Evolutionary conservation across 2,329 filamentous ascomycete species (phyloP).

Genomic region (Ophiostoma ulmi): DNA sequence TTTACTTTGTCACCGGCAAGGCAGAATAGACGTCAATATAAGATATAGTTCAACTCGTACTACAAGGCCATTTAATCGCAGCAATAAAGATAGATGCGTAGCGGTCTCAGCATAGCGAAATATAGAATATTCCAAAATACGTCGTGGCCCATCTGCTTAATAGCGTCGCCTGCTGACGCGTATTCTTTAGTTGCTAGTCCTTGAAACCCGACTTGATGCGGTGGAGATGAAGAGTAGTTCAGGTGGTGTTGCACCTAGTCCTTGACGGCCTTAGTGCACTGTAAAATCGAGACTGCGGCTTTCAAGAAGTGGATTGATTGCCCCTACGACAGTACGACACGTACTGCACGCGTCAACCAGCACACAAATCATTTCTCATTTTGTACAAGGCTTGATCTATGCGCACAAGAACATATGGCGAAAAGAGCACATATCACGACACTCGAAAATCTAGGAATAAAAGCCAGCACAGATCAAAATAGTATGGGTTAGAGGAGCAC

Average conservation of each 20-base stretch:
- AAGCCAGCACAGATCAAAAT: neutral
- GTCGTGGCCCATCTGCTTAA: neutral
- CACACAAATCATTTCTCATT: conserved; percentile 1
- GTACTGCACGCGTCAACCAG: conserved; percentile 14
- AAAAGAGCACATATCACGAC: neutral
- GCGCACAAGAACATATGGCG: conserved; percentile 22
- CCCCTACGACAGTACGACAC: conserved; percentile 12
- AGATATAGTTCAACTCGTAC: neutral
- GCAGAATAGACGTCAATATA: neutral
- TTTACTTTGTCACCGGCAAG: neutral
- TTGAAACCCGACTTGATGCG: neutral
- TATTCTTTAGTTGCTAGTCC: neutral
- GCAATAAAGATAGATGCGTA: neutral
- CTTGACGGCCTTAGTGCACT: neutral
- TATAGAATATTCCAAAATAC: neutral
- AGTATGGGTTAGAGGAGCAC: neutral
- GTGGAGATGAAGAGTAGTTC: neutral
- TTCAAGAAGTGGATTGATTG: neutral
- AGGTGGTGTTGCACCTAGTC: neutral
- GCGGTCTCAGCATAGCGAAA: neutral
- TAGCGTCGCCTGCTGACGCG: neutral
- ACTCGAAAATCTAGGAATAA: neutral
- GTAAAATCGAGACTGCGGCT: neutral
- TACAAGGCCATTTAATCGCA: neutral
- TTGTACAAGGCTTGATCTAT: neutral